Conservation (phyloP, 805 yeast species). For the Yarrowia sp. region DNA sequence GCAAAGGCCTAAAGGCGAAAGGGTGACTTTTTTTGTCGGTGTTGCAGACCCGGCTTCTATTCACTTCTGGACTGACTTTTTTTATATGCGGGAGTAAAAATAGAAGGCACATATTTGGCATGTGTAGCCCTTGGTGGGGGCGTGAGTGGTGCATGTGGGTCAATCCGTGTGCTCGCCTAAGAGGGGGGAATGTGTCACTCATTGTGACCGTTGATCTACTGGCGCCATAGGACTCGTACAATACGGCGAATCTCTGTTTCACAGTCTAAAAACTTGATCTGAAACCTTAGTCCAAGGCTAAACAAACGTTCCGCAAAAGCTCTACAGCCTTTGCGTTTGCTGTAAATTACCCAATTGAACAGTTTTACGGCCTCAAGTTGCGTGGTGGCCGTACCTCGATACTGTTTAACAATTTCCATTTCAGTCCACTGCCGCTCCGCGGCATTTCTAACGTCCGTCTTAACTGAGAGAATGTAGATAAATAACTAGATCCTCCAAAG, state of each 20-base stretch:
- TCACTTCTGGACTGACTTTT: slow-evolving; percentile 16
- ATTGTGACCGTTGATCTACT: too few relatives aligned
- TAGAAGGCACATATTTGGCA: background rate
- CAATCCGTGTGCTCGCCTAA: too few relatives aligned
- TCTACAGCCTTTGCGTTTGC: background rate
- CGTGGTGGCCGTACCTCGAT: background rate
- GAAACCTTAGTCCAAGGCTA: background rate
- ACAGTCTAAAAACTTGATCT: background rate
- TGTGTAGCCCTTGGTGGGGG: background rate
- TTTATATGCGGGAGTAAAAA: background rate
- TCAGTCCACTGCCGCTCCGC: background rate
- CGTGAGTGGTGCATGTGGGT: background rate
- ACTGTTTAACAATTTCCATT: background rate
- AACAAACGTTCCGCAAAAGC: background rate
- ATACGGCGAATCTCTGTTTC: too few relatives aligned
- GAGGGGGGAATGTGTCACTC: too few relatives aligned
- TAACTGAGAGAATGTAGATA: too few relatives aligned
- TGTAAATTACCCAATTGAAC: background rate
- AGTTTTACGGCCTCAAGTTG: background rate
- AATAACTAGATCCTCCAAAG: too few relatives aligned
- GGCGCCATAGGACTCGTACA: too few relatives aligned
- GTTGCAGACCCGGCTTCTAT: background rate
- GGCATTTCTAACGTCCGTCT: background rate
- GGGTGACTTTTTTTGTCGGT: background rate
- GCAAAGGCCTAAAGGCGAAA: background rate